phyloP scores from a whole-genome alignment of 192 early-diverging fungal genomes.

The Podila minutissima region DNA sequence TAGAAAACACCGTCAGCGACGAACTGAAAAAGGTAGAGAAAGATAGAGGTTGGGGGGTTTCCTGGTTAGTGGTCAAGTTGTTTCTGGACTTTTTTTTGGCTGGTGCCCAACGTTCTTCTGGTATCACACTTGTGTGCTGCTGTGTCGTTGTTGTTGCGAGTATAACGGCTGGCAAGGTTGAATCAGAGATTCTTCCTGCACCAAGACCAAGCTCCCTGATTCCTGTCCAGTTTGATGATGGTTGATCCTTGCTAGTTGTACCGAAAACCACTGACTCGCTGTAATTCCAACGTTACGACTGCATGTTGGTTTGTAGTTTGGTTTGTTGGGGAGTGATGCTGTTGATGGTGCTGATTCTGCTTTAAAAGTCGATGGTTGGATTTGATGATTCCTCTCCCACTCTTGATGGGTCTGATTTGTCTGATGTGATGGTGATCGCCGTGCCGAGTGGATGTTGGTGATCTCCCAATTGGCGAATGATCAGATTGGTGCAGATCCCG shows the following conservation, averaged over 20 bases:
- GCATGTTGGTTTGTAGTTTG: too few species aligned
- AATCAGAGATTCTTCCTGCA: not conserved
- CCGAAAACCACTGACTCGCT: too few species aligned
- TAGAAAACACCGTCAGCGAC: slow-evolving; percentile 99
- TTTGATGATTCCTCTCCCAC: not conserved
- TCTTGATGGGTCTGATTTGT: not conserved
- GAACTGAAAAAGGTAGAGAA: slow-evolving; percentile 70
- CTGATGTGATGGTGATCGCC: not conserved
- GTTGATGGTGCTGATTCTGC: not conserved
- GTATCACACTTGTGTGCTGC: not conserved
- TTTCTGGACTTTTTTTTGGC: not conserved
- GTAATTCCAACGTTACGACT: too few species aligned
- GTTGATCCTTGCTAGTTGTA: too few species aligned
- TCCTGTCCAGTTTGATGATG: not conserved
- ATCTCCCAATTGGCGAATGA: too few species aligned
- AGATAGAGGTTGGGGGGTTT: not conserved
- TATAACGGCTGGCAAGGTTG: not conserved
- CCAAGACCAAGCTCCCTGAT: not conserved
- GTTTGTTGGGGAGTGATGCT: not conserved
- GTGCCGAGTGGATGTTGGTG: too few species aligned
- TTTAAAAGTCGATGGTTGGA: not conserved
- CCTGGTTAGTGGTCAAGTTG: not conserved
- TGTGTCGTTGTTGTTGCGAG: not conserved
- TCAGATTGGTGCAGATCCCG: too few species aligned
- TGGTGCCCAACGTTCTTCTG: not conserved